Percentiles rank a stretch among this genome's conserved stretches.
These are phyloP conservation scores for Crithidia expoeki DNA, from an alignment of 208 protist species.

Conservation along the genomic window DNA sequence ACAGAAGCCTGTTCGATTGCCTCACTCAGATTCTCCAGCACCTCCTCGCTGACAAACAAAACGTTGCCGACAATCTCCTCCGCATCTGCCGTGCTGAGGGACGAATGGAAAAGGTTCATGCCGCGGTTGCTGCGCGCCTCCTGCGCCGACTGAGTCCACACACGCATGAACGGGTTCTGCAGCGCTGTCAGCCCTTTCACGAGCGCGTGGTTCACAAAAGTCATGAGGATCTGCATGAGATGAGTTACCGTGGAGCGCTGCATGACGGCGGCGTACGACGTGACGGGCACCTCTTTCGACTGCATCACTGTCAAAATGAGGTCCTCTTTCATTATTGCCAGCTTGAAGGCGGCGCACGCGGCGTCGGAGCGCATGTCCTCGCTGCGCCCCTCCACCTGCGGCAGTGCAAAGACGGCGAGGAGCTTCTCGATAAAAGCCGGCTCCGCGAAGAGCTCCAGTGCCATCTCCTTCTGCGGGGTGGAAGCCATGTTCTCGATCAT, in stretches of 20 bases:
- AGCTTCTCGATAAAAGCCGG: conserved; percentile 60
- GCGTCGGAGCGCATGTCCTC: conserved; percentile 87
- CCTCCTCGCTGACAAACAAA: conserved; percentile 33
- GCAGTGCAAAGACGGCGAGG: conserved; percentile 64
- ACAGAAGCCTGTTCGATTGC: conserved; percentile 59
- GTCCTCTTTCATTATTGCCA: conserved; percentile 66
- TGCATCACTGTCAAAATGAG: conserved; percentile 65
- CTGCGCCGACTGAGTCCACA: conserved; percentile 37
- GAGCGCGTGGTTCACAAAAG: conserved; percentile 74
- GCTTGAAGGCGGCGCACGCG: conserved; percentile 77
- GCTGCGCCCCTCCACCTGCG: conserved; percentile 44
- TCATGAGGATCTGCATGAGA: conserved; percentile 78
- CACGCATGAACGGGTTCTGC: conserved; percentile 47
- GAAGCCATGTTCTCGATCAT: conserved; percentile 91
- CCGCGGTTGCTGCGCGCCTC: conserved; percentile 29
- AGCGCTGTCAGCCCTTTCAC: conserved; percentile 59
- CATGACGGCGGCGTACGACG: conserved; percentile 55
- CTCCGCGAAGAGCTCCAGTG: conserved; percentile 57
- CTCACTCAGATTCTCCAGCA: conserved; percentile 30
- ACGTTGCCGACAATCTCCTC: conserved; percentile 29
- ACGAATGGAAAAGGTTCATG: conserved; percentile 16
- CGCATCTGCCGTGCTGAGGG: conserved; percentile 24
- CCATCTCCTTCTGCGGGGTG: conserved; percentile 53
- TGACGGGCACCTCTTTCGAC: conserved; percentile 48
- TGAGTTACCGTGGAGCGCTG: conserved; percentile 44